Percentiles rank a stretch among this genome's conserved stretches.
phyloP scores from a whole-genome alignment of 169 alveolate species.

The Plasmodium vivax region DNA sequence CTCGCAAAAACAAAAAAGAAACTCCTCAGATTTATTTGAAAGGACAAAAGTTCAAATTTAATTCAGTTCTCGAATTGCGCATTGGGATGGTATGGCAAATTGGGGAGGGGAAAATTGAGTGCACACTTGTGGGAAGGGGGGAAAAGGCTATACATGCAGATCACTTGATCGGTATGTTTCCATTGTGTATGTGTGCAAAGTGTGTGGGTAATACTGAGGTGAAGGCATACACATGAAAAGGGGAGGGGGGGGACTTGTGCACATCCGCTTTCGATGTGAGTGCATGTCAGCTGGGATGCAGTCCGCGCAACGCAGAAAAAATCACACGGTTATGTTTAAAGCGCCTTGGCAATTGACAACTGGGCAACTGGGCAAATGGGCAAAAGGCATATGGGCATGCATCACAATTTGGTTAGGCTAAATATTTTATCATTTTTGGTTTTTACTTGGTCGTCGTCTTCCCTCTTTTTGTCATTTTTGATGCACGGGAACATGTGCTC shows the following conservation, averaged over 20 bases:
- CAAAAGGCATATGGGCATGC: not conserved
- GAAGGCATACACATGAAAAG: not conserved
- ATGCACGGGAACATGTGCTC: slow-evolving; percentile 82
- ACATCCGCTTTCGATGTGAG: not conserved
- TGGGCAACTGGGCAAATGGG: not conserved
- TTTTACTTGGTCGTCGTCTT: slow-evolving; percentile 75
- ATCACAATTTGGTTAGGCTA: not conserved
- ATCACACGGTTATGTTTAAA: not conserved
- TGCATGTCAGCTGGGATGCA: not conserved
- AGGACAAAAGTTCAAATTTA: not conserved
- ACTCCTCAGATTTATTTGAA: not conserved
- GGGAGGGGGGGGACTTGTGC: not conserved
- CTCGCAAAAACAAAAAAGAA: not conserved
- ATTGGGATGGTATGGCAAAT: not conserved
- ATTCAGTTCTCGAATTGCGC: not conserved
- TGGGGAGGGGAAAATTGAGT: not conserved
- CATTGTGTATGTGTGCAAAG: not conserved
- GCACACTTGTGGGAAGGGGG: not conserved
- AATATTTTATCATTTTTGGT: not conserved
- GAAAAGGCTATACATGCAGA: not conserved
- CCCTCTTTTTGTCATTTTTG: slow-evolving; percentile 55
- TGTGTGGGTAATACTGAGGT: not conserved
- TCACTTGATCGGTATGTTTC: not conserved
- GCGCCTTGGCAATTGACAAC: not conserved
- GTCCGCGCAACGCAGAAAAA: not conserved